phyloP scores from a whole-genome alignment of 2,329 filamentous ascomycete species.

The Akanthomyces lecanii region DNA sequence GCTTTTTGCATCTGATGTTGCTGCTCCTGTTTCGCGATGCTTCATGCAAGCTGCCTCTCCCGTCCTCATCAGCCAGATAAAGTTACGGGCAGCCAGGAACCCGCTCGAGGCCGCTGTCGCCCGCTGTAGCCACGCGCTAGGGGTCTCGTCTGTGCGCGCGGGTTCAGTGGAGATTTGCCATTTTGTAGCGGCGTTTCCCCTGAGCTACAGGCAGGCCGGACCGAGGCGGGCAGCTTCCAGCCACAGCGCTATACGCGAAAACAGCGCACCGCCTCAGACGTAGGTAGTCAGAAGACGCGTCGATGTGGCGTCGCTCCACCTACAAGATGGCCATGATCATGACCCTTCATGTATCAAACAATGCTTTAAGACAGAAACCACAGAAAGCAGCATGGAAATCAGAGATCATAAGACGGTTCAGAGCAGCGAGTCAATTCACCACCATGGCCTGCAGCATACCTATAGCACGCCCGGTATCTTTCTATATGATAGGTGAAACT shows the following conservation, averaged over 20 bases:
- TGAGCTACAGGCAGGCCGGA: neutral
- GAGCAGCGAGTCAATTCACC: neutral
- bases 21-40: neutral
- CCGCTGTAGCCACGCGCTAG: neutral
- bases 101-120: neutral
- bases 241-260: neutral
- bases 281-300: neutral
- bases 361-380: neutral
- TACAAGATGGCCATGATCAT: neutral
- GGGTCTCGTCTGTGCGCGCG: constrained; percentile 1
- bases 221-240: neutral
- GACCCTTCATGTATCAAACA: neutral
- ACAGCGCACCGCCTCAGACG: neutral
- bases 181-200: neutral
- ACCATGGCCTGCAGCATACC: neutral
- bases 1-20: neutral
- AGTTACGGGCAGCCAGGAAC: neutral
- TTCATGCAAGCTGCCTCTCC: neutral
- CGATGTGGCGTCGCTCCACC: constrained; percentile 1
- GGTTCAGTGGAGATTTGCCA: constrained; percentile 4
- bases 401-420: neutral
- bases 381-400: neutral
- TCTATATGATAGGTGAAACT: neutral
- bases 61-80: neutral
- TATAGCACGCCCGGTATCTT: neutral